Evolutionary conservation across 192 early-diverging fungal genomes (phyloP).

Genomic region (Gaertneriomyces semiglobifer): DNA sequence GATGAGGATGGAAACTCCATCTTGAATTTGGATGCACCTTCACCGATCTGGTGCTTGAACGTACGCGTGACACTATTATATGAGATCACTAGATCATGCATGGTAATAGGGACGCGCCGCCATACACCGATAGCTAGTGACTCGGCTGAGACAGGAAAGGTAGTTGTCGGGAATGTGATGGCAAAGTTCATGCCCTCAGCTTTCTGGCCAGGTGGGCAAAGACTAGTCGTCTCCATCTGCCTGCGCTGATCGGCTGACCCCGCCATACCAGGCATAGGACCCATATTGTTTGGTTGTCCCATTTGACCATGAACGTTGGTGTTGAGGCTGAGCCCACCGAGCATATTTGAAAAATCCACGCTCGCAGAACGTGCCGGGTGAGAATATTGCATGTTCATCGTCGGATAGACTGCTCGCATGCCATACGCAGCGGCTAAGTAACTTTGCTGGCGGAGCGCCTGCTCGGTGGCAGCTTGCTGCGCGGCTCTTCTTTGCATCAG

Average conservation of each 20-base stretch:
- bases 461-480: conserved; percentile 16
- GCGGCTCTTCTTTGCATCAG: conserved; percentile 19
- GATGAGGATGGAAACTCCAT: conserved; percentile 29
- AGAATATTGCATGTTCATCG: background rate
- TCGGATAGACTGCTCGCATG: conserved; percentile 10
- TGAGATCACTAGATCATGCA: conserved; percentile 21
- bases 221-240: no score
- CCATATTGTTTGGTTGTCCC: no score
- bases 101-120: conserved; percentile 28
- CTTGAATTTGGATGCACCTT: conserved; percentile 29
- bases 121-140: conserved; percentile 36
- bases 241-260: no score
- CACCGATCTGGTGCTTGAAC: conserved; percentile 26
- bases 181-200: background rate
- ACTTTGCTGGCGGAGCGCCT: conserved; percentile 6
- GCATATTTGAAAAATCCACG: conserved; percentile 11
- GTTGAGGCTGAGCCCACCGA: no score
- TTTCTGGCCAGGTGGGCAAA: no score
- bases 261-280: no score
- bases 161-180: background rate
- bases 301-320: no score
- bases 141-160: conserved; percentile 7
- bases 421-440: conserved; percentile 10
- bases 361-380: background rate
- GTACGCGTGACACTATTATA: background rate